phyloP scores from a whole-genome alignment of 2,329 filamentous ascomycete genomes.

The Cladosporium sp. region DNA sequence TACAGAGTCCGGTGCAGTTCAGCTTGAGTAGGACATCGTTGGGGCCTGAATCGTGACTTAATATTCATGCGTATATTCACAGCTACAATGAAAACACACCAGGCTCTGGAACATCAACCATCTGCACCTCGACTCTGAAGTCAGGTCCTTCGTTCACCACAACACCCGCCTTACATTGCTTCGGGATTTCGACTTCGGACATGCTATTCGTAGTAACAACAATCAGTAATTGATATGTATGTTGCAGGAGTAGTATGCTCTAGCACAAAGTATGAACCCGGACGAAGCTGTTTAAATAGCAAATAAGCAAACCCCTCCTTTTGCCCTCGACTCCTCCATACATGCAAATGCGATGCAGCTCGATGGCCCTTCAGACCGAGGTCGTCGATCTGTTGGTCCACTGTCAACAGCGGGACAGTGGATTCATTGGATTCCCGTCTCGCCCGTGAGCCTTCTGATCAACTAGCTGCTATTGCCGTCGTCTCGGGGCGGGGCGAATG shows the following conservation, averaged over 20 bases:
- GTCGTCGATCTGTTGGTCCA: slow-evolving; percentile 6
- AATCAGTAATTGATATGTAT: not conserved
- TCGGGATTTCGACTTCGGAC: slow-evolving; percentile 43
- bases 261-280: not conserved
- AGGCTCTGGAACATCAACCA: slow-evolving; percentile 51
- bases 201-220: slow-evolving; percentile 18
- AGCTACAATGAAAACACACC: slow-evolving; percentile 34
- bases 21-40: slow-evolving; percentile 59
- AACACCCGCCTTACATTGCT: slow-evolving; percentile 53
- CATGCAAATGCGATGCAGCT: not conserved
- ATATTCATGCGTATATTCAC: not conserved
- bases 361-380: not conserved
- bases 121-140: slow-evolving; percentile 50
- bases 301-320: not conserved
- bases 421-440: not conserved
- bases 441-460: not conserved
- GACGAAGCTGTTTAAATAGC: not conserved
- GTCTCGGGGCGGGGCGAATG: not conserved
- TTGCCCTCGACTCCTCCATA: not conserved
- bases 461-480: not conserved
- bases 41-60: slow-evolving; percentile 40
- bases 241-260: not conserved
- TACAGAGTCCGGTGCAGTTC: slow-evolving; percentile 60
- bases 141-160: slow-evolving; percentile 53
- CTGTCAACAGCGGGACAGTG: not conserved